Base-by-base conservation (phyloP, 2,329 filamentous ascomycete species). In the Macrophomina phaseolina region DNA sequence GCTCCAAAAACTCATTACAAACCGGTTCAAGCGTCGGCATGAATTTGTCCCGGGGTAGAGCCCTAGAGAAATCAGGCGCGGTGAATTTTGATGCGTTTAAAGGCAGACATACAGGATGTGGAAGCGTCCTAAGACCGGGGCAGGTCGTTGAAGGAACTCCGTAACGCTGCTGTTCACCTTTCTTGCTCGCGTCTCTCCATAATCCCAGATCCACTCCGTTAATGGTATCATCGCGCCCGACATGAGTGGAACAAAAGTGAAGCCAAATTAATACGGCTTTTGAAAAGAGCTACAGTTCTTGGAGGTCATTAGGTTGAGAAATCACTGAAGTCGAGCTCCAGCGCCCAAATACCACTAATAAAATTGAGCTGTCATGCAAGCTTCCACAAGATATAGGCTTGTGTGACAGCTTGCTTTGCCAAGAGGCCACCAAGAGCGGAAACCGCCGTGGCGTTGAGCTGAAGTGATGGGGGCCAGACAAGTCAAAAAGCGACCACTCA, bases 391-490 rank as follows among this genome's bases (percentile, higher is more conserved):
- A 61, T 5, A 16, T 12, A 8, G 14, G 7, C n/a, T 48, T 9
- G 40, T 61, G 56, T 18, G 40, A 58, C 38, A 8, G 55, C 38
- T 14, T 45, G 4, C 32, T 28, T 23, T 45, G 55, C 55, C 38
- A 45, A 58, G 55, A 11, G 5, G 16, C 2, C 14, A 16, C 5
- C 5, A n/a, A 6, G 52, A 2, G 14, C 14, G n/a, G n/a, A 14
- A 62, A 34, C 30, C 42, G 45, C 45, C 28, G 58, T 62, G 58
- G 58, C 58, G 58, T 49, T 49, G 11, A 62, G 58, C 58, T 62
- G 58, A 62, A 36, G 42, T 38, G 30, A 34, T 34, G 38, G 12
- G 55, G 38, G 38, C 38, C 23, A n/a, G n/a, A n/a, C 14, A 36
- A 36, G 36, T 42, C 58, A 32, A 40, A 16, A 23, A 9, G 5